Evolutionary conservation across 192 early-diverging fungal genomes (phyloP), one percentile per base, ranked within the genome.

Genomic region (Piromyces finnis): DNA sequence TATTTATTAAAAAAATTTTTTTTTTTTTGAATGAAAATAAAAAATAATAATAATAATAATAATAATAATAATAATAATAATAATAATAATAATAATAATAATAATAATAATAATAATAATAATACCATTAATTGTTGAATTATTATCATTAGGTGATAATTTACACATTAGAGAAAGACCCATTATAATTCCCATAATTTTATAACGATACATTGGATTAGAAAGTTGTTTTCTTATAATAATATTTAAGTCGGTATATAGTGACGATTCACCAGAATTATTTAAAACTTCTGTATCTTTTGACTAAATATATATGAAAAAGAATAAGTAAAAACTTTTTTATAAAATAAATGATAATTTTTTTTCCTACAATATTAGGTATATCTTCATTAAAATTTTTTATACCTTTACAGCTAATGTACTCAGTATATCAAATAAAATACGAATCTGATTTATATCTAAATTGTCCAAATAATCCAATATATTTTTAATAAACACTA

Each of bases 201-300:
- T 94, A 82, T 90, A 90, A 30, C 83, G 86, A 28, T 88, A 86
- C 17, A 83, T 80, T 29, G 88, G 88, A 80, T 91, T 93, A 12
- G 93, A 88, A n/a, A 94, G 88, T 81, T 93, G 93, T 78, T 94
- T 94, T 82, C 92, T 86, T 79, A 93, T 88, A 32, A 91, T 85
- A 77, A 93, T 93, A 59, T 91, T 87, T 30, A 94, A 84, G 29
- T 94, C 93, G n/a, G 86, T 88, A 80, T 92, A 89, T 78, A 94
- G 83, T 22, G 41, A 51, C 17, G 41, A 51, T 22, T 51, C 41
- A 22, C 17, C 2, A 4, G 41, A 51, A 51, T 51, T 51, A 51
- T 51, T 51, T 51, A 51, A 22, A 51, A 22, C 18, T 22, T 51
- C 41, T 22, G 41, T 22, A 22, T 51, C 41, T 22, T 51, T 51